These are phyloP conservation scores for Mucor lusitanicus DNA, from an alignment of 371 early-diverging fungal species.

Conservation along the genomic window DNA sequence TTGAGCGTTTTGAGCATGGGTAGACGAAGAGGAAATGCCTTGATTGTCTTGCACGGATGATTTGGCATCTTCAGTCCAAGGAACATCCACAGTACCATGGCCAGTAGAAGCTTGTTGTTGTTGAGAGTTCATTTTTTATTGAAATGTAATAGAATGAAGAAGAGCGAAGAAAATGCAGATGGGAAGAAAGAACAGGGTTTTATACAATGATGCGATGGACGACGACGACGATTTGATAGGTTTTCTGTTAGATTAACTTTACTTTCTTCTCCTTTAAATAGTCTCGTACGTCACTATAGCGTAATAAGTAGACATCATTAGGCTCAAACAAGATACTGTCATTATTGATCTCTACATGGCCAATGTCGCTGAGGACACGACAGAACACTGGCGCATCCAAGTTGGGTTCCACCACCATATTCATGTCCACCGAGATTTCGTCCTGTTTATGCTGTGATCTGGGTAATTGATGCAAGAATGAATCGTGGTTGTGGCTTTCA, in stretches of 20 bases:
- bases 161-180: not conserved
- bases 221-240: no score
- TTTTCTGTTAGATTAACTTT: constrained; percentile 19
- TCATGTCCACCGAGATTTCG: constrained; percentile 33
- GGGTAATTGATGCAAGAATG: constrained; percentile 58
- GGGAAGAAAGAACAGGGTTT: not conserved
- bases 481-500: constrained; percentile 49
- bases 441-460: constrained; percentile 60
- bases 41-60: not conserved
- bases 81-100: constrained; percentile 31
- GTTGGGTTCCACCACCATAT: constrained; percentile 67
- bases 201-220: not conserved
- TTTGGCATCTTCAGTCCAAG: constrained; percentile 1
- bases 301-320: constrained; percentile 27
- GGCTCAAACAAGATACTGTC: constrained; percentile 1
- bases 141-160: not conserved
- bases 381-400: constrained; percentile 77
- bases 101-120: constrained; percentile 26
- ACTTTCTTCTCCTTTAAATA: constrained; percentile 24
- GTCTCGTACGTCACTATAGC: constrained; percentile 26
- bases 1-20: not conserved
- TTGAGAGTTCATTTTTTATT: not conserved
- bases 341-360: constrained; percentile 30
- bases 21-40: not conserved
- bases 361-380: constrained; percentile 57